Percentiles rank a stretch among this genome's conserved stretches.
Evolutionary conservation across 768 basidiomycete genomes (phyloP).

Genomic region (Boletus insuetus): DNA sequence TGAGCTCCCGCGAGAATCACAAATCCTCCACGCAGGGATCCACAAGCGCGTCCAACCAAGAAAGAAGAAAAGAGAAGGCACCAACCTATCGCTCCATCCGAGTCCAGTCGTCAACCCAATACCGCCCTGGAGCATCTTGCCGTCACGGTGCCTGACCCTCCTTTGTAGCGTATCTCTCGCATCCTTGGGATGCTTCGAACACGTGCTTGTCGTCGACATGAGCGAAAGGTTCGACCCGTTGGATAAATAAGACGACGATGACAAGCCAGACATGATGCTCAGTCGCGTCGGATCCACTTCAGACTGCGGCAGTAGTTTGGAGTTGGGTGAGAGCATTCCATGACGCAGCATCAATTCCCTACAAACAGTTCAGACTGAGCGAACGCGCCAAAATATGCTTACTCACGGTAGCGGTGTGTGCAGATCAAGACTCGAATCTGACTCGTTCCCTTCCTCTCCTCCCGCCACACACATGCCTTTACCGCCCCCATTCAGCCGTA

Average conservation of each 20-base stretch:
- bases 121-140: conserved; percentile 53
- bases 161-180: conserved; percentile 55
- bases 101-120: conserved; percentile 70
- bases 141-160: conserved; percentile 61
- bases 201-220: conserved; percentile 21
- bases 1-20: no score
- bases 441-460: conserved; percentile 40
- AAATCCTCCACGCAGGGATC: no score
- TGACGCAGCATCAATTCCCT: conserved; percentile 67
- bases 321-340: conserved; percentile 63
- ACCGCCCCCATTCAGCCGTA: background rate
- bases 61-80: conserved; percentile 1
- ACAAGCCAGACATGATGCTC: conserved; percentile 24
- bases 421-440: conserved; percentile 64
- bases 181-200: conserved; percentile 43
- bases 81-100: conserved; percentile 73
- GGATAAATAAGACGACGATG: conserved; percentile 27
- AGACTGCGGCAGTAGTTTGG: conserved; percentile 50
- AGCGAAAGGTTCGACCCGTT: conserved; percentile 24
- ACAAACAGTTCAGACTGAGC: background rate
- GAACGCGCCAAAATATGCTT: background rate
- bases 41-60: no score
- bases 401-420: conserved; percentile 70
- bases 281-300: conserved; percentile 21
- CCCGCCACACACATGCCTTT: background rate